phyloP scores from a whole-genome alignment of 2,329 filamentous ascomycete genomes.

The Aspergillus fructus region DNA sequence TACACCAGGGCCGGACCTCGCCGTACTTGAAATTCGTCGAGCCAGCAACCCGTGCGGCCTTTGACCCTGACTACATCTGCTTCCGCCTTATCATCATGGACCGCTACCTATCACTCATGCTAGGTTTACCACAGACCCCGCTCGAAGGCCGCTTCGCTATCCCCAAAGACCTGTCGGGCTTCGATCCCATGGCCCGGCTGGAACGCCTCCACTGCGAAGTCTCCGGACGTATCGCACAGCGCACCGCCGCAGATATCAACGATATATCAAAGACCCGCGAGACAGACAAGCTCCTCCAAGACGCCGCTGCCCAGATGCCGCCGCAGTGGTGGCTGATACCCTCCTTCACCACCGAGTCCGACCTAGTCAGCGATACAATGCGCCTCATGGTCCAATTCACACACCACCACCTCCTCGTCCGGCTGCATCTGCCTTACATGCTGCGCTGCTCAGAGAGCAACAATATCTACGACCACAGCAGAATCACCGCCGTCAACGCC shows the following conservation, averaged over 20 bases:
- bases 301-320: slow-evolving; percentile 43
- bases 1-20: slow-evolving; percentile 27
- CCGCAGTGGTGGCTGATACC: slow-evolving; percentile 51
- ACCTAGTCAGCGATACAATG: slow-evolving; percentile 31
- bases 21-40: slow-evolving; percentile 22
- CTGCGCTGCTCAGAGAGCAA: slow-evolving; percentile 36
- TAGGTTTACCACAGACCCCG: slow-evolving; percentile 39
- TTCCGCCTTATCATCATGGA: slow-evolving; percentile 42
- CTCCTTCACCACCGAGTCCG: slow-evolving; percentile 16
- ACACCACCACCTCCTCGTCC: slow-evolving; percentile 52
- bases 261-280: slow-evolving; percentile 47
- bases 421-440: slow-evolving; percentile 58
- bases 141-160: slow-evolving; percentile 13
- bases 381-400: slow-evolving; percentile 51
- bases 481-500: slow-evolving; percentile 49
- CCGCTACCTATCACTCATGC: slow-evolving; percentile 42
- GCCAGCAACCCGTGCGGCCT: slow-evolving; percentile 23
- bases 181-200: slow-evolving; percentile 42
- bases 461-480: slow-evolving; percentile 49
- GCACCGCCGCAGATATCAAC: slow-evolving; percentile 41
- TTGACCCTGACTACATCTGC: slow-evolving; percentile 32
- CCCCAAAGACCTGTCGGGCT: background rate
- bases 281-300: slow-evolving; percentile 46
- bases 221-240: slow-evolving; percentile 49
- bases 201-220: slow-evolving; percentile 49